Conservation (phyloP, 345 rosid genomes). For the Gossypium australe region DNA sequence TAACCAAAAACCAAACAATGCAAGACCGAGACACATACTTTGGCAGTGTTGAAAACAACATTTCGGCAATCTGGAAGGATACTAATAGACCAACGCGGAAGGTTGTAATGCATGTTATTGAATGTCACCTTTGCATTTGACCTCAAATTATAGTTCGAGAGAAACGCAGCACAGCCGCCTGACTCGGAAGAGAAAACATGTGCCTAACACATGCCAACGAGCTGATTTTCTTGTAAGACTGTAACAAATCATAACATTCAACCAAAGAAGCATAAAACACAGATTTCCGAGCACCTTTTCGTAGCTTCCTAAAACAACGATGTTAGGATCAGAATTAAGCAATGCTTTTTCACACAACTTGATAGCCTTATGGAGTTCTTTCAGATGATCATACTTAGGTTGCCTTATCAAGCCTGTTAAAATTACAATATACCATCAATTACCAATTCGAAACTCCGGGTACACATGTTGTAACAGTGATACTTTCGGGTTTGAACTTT, state of each 20-base stretch:
- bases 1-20: neutral
- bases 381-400: slow-evolving; percentile 73
- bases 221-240: neutral
- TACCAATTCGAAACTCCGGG: neutral
- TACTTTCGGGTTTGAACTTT: neutral
- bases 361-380: slow-evolving; percentile 63
- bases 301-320: slow-evolving; percentile 49
- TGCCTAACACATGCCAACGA: slow-evolving; percentile 34
- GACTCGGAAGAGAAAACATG: slow-evolving; percentile 56
- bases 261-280: neutral
- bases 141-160: slow-evolving; percentile 48
- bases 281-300: slow-evolving; percentile 43
- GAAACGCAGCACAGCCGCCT: slow-evolving; percentile 71
- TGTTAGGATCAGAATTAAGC: slow-evolving; percentile 42
- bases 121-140: slow-evolving; percentile 49
- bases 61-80: slow-evolving; percentile 81
- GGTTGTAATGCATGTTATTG: slow-evolving; percentile 42
- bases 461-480: neutral
- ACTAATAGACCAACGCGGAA: slow-evolving; percentile 95
- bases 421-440: neutral
- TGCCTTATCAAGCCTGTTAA: slow-evolving; percentile 66
- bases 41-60: slow-evolving; percentile 67
- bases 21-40: slow-evolving; percentile 29
- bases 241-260: neutral
- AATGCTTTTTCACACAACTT: slow-evolving; percentile 65